phyloP scores from a whole-genome alignment of 257 asterid genomes.

The Penstemon davidsonii region DNA sequence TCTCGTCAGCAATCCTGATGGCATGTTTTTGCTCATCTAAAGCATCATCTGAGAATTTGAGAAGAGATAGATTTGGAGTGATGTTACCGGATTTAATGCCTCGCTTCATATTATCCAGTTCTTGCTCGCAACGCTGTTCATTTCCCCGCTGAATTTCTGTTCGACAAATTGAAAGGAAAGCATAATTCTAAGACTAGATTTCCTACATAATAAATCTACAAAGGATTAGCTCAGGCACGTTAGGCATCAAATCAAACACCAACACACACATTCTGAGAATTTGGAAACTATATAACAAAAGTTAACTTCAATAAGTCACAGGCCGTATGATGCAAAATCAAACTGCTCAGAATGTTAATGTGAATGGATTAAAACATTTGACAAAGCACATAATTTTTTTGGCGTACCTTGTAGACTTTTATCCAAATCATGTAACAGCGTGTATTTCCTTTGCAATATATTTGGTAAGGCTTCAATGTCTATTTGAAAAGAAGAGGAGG shows the following conservation, averaged over 20 bases:
- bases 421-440: conserved; percentile 77
- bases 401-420: conserved; percentile 80
- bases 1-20: conserved; percentile 93
- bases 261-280: conserved; percentile 7
- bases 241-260: conserved; percentile 3
- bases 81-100: conserved; percentile 71
- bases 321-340: not conserved
- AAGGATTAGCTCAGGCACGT: not conserved
- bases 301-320: not conserved
- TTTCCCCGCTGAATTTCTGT: conserved; percentile 83
- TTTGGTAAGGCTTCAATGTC: conserved; percentile 90
- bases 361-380: no score
- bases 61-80: conserved; percentile 70
- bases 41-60: conserved; percentile 84
- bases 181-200: conserved; percentile 13
- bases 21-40: conserved; percentile 98
- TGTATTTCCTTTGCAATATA: conserved; percentile 77
- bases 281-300: not conserved
- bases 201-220: no score
- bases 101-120: conserved; percentile 82
- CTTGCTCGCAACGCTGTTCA: conserved; percentile 87
- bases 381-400: not conserved
- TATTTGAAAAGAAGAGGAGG: conserved; percentile 29
- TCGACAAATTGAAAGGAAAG: conserved; percentile 24
- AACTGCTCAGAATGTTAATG: not conserved